Evolutionary conservation across 371 early-diverging fungal species (phyloP).

Genomic region (Chytridium lagenaria): DNA sequence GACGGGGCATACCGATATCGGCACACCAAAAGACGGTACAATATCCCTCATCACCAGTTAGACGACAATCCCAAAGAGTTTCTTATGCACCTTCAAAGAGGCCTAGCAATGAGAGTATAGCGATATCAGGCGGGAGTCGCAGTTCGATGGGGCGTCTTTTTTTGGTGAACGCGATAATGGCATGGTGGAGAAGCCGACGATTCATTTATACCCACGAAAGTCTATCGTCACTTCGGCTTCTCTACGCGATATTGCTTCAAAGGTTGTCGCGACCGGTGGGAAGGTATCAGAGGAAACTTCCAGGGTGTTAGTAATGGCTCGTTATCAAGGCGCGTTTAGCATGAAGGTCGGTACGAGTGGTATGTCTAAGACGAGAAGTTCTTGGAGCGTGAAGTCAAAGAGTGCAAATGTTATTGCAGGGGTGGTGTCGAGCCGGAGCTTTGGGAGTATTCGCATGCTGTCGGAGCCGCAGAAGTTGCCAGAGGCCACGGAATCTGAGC

Average conservation of each 20-base stretch:
- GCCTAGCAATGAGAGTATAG: constrained; percentile 12
- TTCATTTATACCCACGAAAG: constrained; percentile 35
- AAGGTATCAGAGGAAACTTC: not conserved
- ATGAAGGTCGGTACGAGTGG: not conserved
- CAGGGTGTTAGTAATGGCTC: too few species aligned
- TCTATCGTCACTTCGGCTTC: constrained; percentile 14
- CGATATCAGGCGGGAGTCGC: constrained; percentile 7
- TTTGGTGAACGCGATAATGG: not conserved
- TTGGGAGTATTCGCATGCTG: not conserved
- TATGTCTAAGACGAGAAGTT: constrained; percentile 12
- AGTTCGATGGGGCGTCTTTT: constrained; percentile 15
- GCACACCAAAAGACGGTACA: too few species aligned
- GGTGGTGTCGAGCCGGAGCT: not conserved
- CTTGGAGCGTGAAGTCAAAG: constrained; percentile 19
- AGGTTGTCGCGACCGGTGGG: not conserved
- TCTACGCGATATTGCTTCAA: constrained; percentile 8
- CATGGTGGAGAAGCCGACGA: constrained; percentile 30
- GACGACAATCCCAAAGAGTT: not conserved
- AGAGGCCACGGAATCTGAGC: not conserved
- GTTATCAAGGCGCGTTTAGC: not conserved
- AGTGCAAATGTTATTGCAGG: not conserved
- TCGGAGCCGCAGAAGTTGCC: not conserved
- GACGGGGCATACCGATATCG: too few species aligned
- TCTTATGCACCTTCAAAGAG: not conserved
- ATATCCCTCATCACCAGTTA: not conserved